Evolutionary conservation across 805 yeast species (phyloP).

Genomic region (Metschnikowia picachoensis): DNA sequence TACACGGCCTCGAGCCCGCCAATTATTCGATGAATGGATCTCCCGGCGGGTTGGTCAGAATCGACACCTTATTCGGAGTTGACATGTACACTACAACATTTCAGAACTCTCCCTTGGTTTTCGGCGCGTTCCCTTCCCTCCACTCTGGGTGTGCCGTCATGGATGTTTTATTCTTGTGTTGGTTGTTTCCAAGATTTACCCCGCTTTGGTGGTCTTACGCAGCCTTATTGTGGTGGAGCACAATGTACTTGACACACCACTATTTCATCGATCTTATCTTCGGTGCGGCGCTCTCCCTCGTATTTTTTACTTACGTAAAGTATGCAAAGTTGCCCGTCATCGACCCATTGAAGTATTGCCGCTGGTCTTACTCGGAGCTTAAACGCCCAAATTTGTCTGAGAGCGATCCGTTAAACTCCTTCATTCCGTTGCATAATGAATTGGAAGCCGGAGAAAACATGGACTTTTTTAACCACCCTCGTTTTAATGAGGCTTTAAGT

Average conservation of each 20-base stretch:
- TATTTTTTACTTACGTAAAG: conserved; percentile 66
- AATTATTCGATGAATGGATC: conserved; percentile 88
- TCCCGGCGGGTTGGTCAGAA: conserved; percentile 91
- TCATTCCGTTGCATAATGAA: conserved; percentile 14
- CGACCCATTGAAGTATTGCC: conserved; percentile 51
- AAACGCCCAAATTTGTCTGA: conserved; percentile 23
- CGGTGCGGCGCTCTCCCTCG: conserved; percentile 81
- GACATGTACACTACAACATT: conserved; percentile 83
- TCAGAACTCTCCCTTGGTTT: conserved; percentile 82
- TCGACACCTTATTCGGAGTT: conserved; percentile 73
- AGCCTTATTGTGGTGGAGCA: conserved; percentile 97
- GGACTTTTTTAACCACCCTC: conserved; percentile 7
- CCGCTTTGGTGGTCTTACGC: conserved; percentile 73
- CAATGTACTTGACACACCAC: conserved; percentile 97
- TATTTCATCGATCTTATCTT: conserved; percentile 90
- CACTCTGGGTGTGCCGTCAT: conserved; percentile 94
- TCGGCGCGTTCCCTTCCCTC: conserved; percentile 84
- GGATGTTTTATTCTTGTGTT: conserved; percentile 83
- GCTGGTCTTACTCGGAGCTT: conserved; percentile 59
- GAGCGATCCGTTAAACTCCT: conserved; percentile 30
- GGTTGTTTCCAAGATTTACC: conserved; percentile 70
- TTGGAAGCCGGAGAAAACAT: conserved; percentile 8
- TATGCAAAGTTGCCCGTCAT: conserved; percentile 63
- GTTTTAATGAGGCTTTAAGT: conserved; percentile 8
- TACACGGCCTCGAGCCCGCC: conserved; percentile 86